Base-by-base conservation (phyloP, 805 yeast genomes). In the Cyberlindnera nakhonratchasimensis region DNA sequence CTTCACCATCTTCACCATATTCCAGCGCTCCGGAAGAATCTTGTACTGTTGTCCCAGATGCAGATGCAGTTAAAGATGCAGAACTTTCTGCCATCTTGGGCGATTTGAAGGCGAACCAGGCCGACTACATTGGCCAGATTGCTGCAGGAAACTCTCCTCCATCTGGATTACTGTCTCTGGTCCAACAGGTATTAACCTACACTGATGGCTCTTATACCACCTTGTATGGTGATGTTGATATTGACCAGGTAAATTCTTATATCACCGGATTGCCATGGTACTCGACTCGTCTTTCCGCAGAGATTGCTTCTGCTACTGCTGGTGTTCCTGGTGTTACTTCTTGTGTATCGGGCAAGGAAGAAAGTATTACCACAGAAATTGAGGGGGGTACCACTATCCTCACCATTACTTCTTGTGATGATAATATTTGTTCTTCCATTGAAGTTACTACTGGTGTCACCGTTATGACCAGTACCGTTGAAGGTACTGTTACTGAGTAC, bases 261-360 rank as follows among this genome's bases (percentile, higher is more conserved):
- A 54, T 63, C 32, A 53, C 62, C 18, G 58, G 54, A 20, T 51
- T 64, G 29, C 63, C 67, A 46, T 64, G 67, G 67, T 64, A 50
- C 43, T 48, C 54, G 2, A 33, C 52, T 13, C 49, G 58, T 46
- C 32, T 54, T 18, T 31, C 26, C 5, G 25, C 48, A 1, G 45
- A 16, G 5, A 28, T 51, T 36, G 42, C 44, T 21, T 50, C 53
- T 32, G 54, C 42, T 16, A 47, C 46, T 23, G 40, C 43, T 12
- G 40, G 30, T 18, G 24, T 32, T 7, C 23, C 43, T 17, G 43
- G 19, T 28, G 34, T 48, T 30, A 38, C 43, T 4, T 17, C 25
- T 11, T 38, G 41, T 17, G 37, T 21, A 5, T 4, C 23, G 6
- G 24, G 18, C n/a, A n/a, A n/a, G 35, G 26, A 28, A 12, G 3